Percentiles rank a stretch among this genome's conserved stretches.
These are phyloP conservation scores for Psilocybe sp. DNA, from an alignment of 768 basidiomycete genomes.

Conservation along the genomic window DNA sequence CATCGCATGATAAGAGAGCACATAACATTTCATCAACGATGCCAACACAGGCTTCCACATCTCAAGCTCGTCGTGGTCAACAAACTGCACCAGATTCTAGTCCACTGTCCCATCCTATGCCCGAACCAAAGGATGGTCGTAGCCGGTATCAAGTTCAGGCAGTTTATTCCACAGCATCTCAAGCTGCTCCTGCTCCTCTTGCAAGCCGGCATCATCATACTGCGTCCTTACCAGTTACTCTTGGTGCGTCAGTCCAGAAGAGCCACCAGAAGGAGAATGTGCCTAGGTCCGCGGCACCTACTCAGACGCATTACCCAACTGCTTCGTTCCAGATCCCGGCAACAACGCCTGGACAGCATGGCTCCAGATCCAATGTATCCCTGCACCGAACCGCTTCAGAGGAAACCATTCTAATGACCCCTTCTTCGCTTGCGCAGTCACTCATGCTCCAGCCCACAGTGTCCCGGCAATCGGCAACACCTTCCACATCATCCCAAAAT, in stretches of 20 bases:
- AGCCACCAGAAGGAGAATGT: conserved; percentile 4
- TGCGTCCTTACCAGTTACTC: conserved; percentile 30
- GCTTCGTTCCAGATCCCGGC: conserved; percentile 2
- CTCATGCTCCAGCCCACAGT: conserved; percentile 39
- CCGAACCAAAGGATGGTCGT: conserved; percentile 1
- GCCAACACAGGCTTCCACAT: too few relatives aligned
- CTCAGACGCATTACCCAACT: conserved; percentile 3
- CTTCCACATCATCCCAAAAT: conserved; percentile 37
- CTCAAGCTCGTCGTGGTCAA: too few relatives aligned
- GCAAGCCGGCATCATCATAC: conserved; percentile 30
- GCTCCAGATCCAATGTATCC: conserved; percentile 18
- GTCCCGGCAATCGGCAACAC: conserved; percentile 37
- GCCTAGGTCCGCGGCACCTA: conserved; percentile 10
- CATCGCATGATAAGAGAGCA: too few relatives aligned
- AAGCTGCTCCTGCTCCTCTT: too few relatives aligned
- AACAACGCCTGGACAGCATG: conserved; percentile 3
- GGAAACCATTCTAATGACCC: conserved; percentile 58
- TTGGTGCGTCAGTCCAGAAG: conserved; percentile 3
- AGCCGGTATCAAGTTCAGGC: neutral
- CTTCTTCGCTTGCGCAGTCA: conserved; percentile 60
- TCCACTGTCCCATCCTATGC: neutral
- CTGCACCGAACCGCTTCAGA: conserved; percentile 33
- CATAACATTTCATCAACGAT: too few relatives aligned
- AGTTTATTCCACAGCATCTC: too few relatives aligned
- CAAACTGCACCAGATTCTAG: too few relatives aligned